Evolutionary conservation across 2,329 filamentous ascomycete genomes (phyloP).

Genomic region (Trichoderma oligosporum): DNA sequence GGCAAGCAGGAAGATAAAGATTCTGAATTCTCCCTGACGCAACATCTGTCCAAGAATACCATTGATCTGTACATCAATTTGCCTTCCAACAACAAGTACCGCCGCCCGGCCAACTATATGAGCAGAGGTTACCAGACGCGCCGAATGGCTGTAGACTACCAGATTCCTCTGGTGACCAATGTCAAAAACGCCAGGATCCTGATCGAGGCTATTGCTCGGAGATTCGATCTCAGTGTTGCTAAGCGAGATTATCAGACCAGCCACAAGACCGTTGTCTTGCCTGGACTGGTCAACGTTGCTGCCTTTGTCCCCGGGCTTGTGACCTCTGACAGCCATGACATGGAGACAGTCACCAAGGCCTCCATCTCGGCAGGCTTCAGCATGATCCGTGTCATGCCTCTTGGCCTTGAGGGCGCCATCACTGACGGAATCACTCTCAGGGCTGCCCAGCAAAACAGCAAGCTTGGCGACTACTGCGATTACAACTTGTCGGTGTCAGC

Average conservation of each 20-base stretch:
- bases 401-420: slow-evolving; percentile 68
- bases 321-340: slow-evolving; percentile 60
- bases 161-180: slow-evolving; percentile 95
- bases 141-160: slow-evolving; percentile 96
- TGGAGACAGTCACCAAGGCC: slow-evolving; percentile 66
- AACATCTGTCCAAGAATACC: slow-evolving; percentile 94
- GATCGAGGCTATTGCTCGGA: slow-evolving; percentile 86
- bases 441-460: slow-evolving; percentile 67
- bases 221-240: slow-evolving; percentile 79
- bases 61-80: slow-evolving; percentile 99
- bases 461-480: slow-evolving; percentile 66
- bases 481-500: slow-evolving; percentile 51
- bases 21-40: slow-evolving; percentile 93
- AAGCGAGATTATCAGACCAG: slow-evolving; percentile 90
- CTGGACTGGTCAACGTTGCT: slow-evolving; percentile 74
- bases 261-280: slow-evolving; percentile 68
- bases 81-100: slow-evolving; percentile 97
- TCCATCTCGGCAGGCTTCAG: slow-evolving; percentile 73
- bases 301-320: slow-evolving; percentile 74
- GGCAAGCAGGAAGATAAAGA: slow-evolving; percentile 78
- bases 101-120: slow-evolving; percentile 96
- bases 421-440: slow-evolving; percentile 69
- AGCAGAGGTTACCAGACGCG: slow-evolving; percentile 95
- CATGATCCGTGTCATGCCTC: slow-evolving; percentile 76
- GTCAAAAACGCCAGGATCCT: slow-evolving; percentile 99